Evolutionary conservation across 768 basidiomycete species (phyloP).

Genomic region (Fomitopsis serialis): DNA sequence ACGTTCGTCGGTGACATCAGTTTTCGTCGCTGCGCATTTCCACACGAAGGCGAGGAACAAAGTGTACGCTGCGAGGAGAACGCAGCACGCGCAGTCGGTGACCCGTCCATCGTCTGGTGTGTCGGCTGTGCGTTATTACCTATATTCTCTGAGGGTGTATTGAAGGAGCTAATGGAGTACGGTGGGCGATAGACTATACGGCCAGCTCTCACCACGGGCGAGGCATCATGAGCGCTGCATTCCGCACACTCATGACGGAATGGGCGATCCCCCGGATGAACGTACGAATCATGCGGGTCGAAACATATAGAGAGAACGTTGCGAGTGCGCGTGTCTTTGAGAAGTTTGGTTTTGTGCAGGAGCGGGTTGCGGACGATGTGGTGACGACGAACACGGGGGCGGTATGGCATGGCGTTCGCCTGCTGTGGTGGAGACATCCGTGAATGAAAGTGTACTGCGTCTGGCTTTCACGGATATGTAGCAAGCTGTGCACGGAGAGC

Average conservation of each 20-base stretch:
- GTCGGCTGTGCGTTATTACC: slow-evolving; percentile 45
- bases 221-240: slow-evolving; percentile 70
- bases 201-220: slow-evolving; percentile 54
- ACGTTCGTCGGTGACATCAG: slow-evolving; percentile 43
- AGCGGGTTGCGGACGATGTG: slow-evolving; percentile 33
- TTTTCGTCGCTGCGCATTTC: slow-evolving; percentile 26
- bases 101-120: slow-evolving; percentile 54
- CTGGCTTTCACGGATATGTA: no score
- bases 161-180: background rate
- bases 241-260: slow-evolving; percentile 44
- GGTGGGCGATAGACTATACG: slow-evolving; percentile 40
- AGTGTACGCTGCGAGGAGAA: slow-evolving; percentile 36
- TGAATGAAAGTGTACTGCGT: no score
- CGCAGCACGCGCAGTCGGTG: slow-evolving; percentile 34
- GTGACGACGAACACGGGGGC: slow-evolving; percentile 32
- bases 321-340: slow-evolving; percentile 62
- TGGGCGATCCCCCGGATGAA: slow-evolving; percentile 70
- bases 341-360: slow-evolving; percentile 54
- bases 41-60: slow-evolving; percentile 28
- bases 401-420: slow-evolving; percentile 14
- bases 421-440: slow-evolving; percentile 19
- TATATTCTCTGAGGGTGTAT: background rate
- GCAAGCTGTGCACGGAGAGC: no score
- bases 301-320: slow-evolving; percentile 46
- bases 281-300: slow-evolving; percentile 37